Base-by-base conservation (phyloP, 208 protist species). In the Endotrypanum monterogeii region DNA sequence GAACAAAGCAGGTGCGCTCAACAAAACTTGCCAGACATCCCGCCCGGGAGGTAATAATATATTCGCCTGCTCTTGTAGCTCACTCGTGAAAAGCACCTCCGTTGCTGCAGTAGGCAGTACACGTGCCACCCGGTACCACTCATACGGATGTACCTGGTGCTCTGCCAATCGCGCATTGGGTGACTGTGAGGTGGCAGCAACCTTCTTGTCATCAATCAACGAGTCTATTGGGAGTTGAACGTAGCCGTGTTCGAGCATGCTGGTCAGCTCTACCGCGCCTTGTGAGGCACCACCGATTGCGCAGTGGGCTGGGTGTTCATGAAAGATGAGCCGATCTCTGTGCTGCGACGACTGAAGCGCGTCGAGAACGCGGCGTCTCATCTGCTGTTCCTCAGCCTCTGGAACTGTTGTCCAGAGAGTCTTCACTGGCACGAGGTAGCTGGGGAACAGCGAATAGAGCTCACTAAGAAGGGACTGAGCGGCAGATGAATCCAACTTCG, bases 61-160 rank as follows among this genome's bases (percentile, higher is more conserved):
- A 4, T 39, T 30, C 20, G 91, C 88, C n/a, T 70, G 79, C 18
- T 73, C 55, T 44, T 76, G 62, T 54, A 92, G 78, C n/a, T 77
- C 78, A 20, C 44, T 30, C 25, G 76, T 78, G 44, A 97, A 73
- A 0, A 76, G 69, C 30, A 92, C 72, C 68, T 79, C 78, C 7
- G 60, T 25, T 18, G 75, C 50, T 7, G 74, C 74, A n/a, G 68
- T 70, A 6, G 84, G 86, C 50, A 95, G 77, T 62, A 97, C 73
- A 1, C 89, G 83, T 63, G 93, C 93, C 5, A 92, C 86, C 25
- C 93, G 89, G 74, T 87, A 93, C 74, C 86, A 91, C 83, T 95
- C 91, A 73, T 94, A 96, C 25, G 79, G 74, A 66, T 89, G 73
- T 6, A 97, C 86, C 50, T 80, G 62, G 48, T 89, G 80, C 16